These are phyloP conservation scores for Citrus medica DNA, from an alignment of 345 rosid genomes.

Conservation along the genomic window DNA sequence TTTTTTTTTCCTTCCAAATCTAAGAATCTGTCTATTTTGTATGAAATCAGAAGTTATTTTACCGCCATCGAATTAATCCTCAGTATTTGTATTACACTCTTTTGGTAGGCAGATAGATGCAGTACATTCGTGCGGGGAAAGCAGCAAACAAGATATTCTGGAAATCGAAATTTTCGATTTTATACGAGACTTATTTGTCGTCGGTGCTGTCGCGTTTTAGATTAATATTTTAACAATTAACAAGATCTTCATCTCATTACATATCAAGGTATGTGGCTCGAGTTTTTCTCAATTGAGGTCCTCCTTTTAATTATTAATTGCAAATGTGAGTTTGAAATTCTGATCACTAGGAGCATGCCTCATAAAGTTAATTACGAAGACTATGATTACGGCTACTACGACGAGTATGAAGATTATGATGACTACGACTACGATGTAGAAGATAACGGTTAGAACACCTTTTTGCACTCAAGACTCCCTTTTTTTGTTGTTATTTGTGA, in stretches of 20 bases:
- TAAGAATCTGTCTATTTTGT: background rate
- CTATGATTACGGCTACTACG: constrained; percentile 27
- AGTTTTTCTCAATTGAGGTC: background rate
- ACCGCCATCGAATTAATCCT: background rate
- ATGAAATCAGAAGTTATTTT: background rate
- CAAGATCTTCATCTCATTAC: background rate
- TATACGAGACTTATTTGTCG: background rate
- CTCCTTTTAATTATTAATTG: background rate
- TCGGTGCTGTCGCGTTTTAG: background rate
- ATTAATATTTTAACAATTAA: background rate
- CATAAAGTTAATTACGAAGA: constrained; percentile 38
- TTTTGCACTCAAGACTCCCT: background rate
- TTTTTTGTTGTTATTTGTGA: background rate
- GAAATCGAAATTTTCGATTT: background rate
- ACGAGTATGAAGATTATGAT: constrained; percentile 35
- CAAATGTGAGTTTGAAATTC: background rate
- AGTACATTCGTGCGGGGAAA: background rate
- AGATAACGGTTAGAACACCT: constrained; percentile 23
- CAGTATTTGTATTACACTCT: background rate
- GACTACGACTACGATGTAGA: constrained; percentile 33
- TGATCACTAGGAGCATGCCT: constrained; percentile 43
- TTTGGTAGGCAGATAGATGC: background rate
- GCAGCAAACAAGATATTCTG: background rate
- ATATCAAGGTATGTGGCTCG: background rate
- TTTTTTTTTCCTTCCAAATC: background rate